Evolutionary conservation across 2,329 filamentous ascomycete species (phyloP).

Genomic region (Sarocladium brachiariae): DNA sequence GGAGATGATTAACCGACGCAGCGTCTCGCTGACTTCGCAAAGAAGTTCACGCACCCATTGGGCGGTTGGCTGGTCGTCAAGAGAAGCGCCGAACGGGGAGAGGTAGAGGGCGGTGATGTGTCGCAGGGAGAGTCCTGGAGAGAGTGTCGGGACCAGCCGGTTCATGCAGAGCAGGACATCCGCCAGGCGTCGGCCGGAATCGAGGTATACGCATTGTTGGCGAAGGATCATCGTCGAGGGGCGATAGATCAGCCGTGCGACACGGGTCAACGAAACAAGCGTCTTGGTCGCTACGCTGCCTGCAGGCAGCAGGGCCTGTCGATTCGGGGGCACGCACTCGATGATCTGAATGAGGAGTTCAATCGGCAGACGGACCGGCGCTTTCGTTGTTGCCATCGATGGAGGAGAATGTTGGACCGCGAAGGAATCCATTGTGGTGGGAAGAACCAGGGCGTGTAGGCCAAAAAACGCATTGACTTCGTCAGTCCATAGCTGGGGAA

Average conservation of each 20-base stretch:
- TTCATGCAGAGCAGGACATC: constrained; percentile 27
- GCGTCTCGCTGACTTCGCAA: constrained; percentile 28
- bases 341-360: constrained; percentile 30
- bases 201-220: constrained; percentile 37
- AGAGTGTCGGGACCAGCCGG: constrained; percentile 22
- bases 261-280: constrained; percentile 35
- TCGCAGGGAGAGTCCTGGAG: constrained; percentile 22
- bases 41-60: constrained; percentile 36
- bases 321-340: constrained; percentile 28
- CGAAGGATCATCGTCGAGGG: constrained; percentile 36
- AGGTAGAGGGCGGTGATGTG: constrained; percentile 35
- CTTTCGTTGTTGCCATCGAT: neutral
- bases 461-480: neutral
- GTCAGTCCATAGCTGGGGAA: constrained; percentile 6
- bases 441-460: no score
- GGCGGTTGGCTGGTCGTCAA: constrained; percentile 34
- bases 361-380: constrained; percentile 20
- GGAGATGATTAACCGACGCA: constrained; percentile 39
- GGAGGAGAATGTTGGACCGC: neutral
- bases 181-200: constrained; percentile 29
- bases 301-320: constrained; percentile 25
- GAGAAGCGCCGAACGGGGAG: constrained; percentile 26
- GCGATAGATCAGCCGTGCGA: constrained; percentile 34
- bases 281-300: constrained; percentile 34
- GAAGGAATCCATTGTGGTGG: no score